Conservation (phyloP, 225 moss, liverwort and hornwort genomes). For the Climacium dendroides region DNA sequence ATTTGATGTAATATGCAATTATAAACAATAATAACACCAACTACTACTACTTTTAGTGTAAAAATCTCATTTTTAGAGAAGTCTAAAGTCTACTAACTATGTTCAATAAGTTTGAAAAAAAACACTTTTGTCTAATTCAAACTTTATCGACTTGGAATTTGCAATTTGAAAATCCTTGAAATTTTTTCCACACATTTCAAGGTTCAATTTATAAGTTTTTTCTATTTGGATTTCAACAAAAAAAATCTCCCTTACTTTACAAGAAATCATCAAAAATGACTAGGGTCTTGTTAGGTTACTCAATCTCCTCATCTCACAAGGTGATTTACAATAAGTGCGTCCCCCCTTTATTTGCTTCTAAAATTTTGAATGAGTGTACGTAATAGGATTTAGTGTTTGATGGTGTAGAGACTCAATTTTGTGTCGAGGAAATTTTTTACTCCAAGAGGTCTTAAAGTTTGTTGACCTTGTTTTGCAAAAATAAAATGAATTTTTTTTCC, state of each 20-base stretch:
- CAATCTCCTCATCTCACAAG: fast-evolving
- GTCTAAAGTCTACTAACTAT: neutral
- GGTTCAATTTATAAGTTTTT: fast-evolving
- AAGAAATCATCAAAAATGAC: neutral
- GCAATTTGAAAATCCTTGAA: neutral
- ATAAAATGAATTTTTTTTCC: neutral
- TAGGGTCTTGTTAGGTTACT: fast-evolving
- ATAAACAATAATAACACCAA: neutral
- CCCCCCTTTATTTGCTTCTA: neutral
- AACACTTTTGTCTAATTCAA: neutral
- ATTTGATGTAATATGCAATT: neutral
- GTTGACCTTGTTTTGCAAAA: fast-evolving
- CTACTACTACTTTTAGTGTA: neutral
- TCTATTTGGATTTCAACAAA: fast-evolving
- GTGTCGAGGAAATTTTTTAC: fast-evolving
- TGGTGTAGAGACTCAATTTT: neutral
- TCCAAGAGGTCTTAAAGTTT: too few species aligned
- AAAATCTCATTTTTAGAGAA: neutral
- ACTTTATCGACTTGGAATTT: neutral
- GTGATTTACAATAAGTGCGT: neutral
- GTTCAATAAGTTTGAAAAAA: neutral
- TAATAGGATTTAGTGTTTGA: neutral
- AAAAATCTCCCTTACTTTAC: fast-evolving
- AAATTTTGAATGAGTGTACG: fast-evolving
- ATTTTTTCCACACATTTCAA: neutral